phyloP scores from a whole-genome alignment of 192 early-diverging fungal species.

The Backusella mclennaniae region DNA sequence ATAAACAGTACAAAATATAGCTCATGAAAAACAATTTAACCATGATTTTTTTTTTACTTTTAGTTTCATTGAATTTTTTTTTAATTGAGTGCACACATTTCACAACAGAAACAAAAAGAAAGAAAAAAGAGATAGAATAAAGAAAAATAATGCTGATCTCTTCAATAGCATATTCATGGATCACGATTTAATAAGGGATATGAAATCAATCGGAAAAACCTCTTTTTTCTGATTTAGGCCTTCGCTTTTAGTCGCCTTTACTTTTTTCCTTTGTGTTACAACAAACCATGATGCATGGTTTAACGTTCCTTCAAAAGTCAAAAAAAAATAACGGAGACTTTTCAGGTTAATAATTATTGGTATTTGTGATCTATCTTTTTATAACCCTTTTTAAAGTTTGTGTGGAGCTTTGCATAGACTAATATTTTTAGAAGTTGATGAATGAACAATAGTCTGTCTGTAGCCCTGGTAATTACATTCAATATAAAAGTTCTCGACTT shows the following conservation, averaged over 20 bases:
- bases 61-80: neutral
- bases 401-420: neutral
- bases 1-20: neutral
- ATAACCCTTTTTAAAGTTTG: neutral
- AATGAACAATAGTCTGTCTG: no score
- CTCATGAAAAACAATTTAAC: neutral
- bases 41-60: neutral
- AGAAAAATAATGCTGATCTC: neutral
- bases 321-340: neutral
- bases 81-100: neutral
- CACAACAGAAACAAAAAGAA: no score
- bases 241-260: neutral
- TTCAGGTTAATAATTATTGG: neutral
- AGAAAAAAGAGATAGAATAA: neutral
- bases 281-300: neutral
- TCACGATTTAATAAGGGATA: neutral
- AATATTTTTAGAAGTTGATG: neutral
- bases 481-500: no score
- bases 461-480: no score
- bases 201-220: neutral
- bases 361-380: neutral
- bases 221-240: neutral
- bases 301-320: neutral
- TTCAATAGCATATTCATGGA: neutral
- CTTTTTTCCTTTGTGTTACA: neutral